phyloP scores from a whole-genome alignment of 768 basidiomycete species.

The Termitomyces titanicus region DNA sequence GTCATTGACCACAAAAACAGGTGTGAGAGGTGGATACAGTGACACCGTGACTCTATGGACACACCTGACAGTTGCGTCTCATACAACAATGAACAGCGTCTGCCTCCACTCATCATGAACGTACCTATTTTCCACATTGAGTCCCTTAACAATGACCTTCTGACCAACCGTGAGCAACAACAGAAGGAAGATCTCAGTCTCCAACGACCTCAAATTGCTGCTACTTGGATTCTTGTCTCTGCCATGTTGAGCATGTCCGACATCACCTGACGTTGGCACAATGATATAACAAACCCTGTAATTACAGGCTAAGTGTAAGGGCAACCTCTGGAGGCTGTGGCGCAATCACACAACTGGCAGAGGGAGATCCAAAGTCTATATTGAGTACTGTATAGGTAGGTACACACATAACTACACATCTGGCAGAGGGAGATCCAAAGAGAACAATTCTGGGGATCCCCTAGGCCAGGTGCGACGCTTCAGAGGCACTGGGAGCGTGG shows the following conservation, averaged over 20 bases:
- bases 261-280: no score
- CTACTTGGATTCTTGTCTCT: background rate
- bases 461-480: no score
- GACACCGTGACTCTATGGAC: conserved; percentile 50
- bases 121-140: conserved; percentile 47
- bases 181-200: conserved; percentile 86
- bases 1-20: conserved; percentile 55
- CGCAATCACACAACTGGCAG: no score
- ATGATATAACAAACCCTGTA: no score
- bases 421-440: no score
- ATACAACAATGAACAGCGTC: conserved; percentile 66
- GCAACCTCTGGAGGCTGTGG: no score
- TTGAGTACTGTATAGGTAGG: no score
- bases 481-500: no score
- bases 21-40: conserved; percentile 48
- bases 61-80: conserved; percentile 38
- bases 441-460: no score
- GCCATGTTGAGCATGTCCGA: conserved; percentile 8
- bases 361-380: no score
- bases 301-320: no score
- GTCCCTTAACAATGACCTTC: conserved; percentile 54
- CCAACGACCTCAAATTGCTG: conserved; percentile 33
- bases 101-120: conserved; percentile 63
- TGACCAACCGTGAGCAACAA: conserved; percentile 54
- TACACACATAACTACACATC: no score